Conservation (phyloP, 148 eudicot species). For the Hydrangea macrophylla region DNA sequence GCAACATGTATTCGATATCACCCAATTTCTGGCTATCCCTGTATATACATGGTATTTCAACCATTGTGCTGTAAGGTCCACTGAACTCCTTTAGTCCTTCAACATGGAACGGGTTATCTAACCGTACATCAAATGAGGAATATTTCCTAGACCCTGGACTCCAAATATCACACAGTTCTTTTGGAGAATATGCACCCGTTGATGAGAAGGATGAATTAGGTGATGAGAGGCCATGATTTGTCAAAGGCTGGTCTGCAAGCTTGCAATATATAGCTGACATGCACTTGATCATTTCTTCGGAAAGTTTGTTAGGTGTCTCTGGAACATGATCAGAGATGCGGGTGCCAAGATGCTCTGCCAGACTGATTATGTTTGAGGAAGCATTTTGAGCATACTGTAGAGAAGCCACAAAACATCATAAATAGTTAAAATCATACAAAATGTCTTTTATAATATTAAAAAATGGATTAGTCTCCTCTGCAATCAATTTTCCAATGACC, state of each 20-base stretch:
- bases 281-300: constrained; percentile 92
- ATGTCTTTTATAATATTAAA: neutral
- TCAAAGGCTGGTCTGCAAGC: constrained; percentile 73
- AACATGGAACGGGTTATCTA: constrained; percentile 87
- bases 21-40: constrained; percentile 69
- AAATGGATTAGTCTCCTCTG: neutral
- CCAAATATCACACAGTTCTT: constrained; percentile 72
- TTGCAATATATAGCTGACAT: constrained; percentile 88
- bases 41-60: constrained; percentile 70
- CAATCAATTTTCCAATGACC: constrained; percentile 3
- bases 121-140: constrained; percentile 66
- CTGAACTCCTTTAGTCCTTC: constrained; percentile 93
- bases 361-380: constrained; percentile 65
- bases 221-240: constrained; percentile 63
- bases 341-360: constrained; percentile 93
- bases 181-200: constrained; percentile 56
- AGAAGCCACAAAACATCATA: constrained; percentile 15
- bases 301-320: constrained; percentile 79
- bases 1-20: constrained; percentile 66
- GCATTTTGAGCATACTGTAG: constrained; percentile 67
- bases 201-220: constrained; percentile 89
- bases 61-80: constrained; percentile 93
- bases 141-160: constrained; percentile 70
- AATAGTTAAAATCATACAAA: neutral
- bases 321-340: constrained; percentile 78